Evolutionary conservation across 345 rosid species (phyloP), one percentile per base, ranked within the genome.

Genomic region (Brassica juncea): DNA sequence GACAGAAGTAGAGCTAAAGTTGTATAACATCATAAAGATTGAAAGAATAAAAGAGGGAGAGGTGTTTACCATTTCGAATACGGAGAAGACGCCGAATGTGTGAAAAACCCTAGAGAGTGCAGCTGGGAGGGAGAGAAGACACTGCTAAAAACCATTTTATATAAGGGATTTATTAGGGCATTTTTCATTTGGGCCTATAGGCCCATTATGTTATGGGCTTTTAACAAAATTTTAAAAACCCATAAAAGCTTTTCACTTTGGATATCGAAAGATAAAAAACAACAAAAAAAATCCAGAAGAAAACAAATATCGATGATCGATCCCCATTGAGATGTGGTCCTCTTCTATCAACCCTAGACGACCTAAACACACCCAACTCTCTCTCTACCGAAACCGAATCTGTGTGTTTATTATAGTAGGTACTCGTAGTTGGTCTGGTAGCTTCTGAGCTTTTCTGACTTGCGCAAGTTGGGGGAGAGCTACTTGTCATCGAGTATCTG

Each of bases 161-260:
- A 75, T 75, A 75, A 49, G n/a, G 6, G 0, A 10, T 7, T 14
- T 1, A 12, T 63, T 73, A 73, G 77, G 77, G 70, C 42, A 60
- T 31, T 27, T 16, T 47, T 30, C 0, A 11, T 47, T 4, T 69
- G 73, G 61, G 44, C 61, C 11, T 23, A 2, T 0, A 14, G n/a
- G 61, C 73, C 42, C 61, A 7, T 47, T 9, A 21, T 3, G 5
- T 2, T 11, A 47, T 47, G 54, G 54, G 54, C 54, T 14, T 12
- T 0, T 14, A 19, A 19, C 6, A 11, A 47, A 47, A 0, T 47
- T 47, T 44, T 44, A 12, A 4, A 42, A 47, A 12, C 2, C 54
- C 54, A 1, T 47, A 39, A 39, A 39, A 47, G 54, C 6, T 12
- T 47, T 11, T 47, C 16, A 47, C 6, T 47, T 47, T 47, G 54